Evolutionary conservation across 2,329 filamentous ascomycete genomes (phyloP), one percentile per base, ranked within the genome.

Genomic region (Pseudogymnoascus sp.): DNA sequence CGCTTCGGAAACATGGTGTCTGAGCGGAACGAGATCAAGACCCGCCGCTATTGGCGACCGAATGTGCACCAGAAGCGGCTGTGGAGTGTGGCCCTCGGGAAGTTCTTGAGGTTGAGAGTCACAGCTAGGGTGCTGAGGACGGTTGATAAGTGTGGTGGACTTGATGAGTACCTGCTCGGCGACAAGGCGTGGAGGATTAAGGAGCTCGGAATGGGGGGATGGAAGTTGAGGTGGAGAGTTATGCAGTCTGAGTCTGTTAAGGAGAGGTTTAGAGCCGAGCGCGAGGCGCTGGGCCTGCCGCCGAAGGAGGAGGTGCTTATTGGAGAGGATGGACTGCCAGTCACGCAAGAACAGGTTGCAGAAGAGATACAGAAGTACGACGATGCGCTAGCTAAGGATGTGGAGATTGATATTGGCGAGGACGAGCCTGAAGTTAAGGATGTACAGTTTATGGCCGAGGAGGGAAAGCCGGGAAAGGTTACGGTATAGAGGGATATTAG

Each of bases 161-260:
- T 99, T 67, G 95, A 99, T 75, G 87, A 92, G 71, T 99, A 99
- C 77, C 80, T 99, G 52, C 80, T 96, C 43, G 92, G 91, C 68
- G 83, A 86, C 73, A 95, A 91, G 77, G 80, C 88, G 14, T 83
- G 81, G 41, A 84, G 95, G 66, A 82, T 97, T 72, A 90, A 88
- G 78, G 91, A 96, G 75, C 80, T 99, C 63, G 95, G 95, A 4
- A 86, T 93, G 61, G 88, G 88, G 67, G 95, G 95, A 5, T 99
- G 95, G 95, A 85, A 88, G 69, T 78, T 99, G 71, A 81, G 95
- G 67, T 97, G 92, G 90, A 84, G 90, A 65, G 80, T 99, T 65
- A 91, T 97, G 88, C 90, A 93, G 78, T 92, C 87, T 4, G 78
- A 80, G 1, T 77, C 78, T 18, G 83, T 96, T 60, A 85, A 87